phyloP scores from a whole-genome alignment of 495 filamentous ascomycete species.

The Penicillium cataractarum region DNA sequence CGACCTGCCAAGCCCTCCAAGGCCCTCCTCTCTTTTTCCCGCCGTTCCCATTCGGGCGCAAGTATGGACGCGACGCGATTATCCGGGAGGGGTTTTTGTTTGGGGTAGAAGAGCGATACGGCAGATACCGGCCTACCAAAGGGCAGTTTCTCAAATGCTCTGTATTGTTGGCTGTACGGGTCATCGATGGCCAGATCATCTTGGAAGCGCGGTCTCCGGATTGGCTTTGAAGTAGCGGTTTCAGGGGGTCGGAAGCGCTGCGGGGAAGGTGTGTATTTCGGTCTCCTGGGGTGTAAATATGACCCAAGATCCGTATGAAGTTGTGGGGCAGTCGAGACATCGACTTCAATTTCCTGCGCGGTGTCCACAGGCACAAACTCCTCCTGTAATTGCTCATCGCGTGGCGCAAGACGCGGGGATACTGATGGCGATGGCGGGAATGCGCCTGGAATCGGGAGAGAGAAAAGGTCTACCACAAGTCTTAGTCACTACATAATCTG shows the following conservation, averaged over 20 bases:
- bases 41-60: conserved; percentile 33
- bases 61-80: conserved; percentile 41
- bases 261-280: conserved; percentile 12
- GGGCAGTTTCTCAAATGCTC: conserved; percentile 19
- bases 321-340: conserved; percentile 10
- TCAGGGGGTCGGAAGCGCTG: conserved; percentile 5
- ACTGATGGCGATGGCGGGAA: conserved; percentile 25
- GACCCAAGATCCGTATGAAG: conserved; percentile 27
- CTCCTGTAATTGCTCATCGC: conserved; percentile 11
- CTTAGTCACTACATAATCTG: conserved; percentile 3
- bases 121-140: conserved; percentile 43
- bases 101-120: conserved; percentile 36
- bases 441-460: conserved; percentile 24
- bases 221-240: conserved; percentile 8
- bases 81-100: conserved; percentile 30
- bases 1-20: conserved; percentile 20
- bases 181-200: conserved; percentile 27
- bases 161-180: conserved; percentile 27
- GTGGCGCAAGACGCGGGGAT: conserved; percentile 23
- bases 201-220: conserved; percentile 7
- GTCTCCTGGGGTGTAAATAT: conserved; percentile 25
- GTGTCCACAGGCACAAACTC: conserved; percentile 9
- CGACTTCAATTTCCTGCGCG: conserved; percentile 19
- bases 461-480: conserved; percentile 1
- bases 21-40: conserved; percentile 17